Conservation (phyloP, 2,329 filamentous ascomycete genomes). For the Penicillium sp. region DNA sequence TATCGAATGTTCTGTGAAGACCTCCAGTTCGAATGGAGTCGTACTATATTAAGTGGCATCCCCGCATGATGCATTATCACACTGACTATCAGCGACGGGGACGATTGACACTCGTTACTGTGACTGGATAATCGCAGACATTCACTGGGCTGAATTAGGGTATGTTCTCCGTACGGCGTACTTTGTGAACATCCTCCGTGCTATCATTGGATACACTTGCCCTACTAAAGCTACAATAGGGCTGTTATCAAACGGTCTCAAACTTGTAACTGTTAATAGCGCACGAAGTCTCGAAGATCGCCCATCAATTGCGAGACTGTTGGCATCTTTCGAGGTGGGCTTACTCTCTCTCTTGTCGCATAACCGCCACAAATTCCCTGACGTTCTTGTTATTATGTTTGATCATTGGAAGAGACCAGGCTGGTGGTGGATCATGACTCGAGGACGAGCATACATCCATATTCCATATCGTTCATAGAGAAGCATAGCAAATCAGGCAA, state of each 20-base stretch:
- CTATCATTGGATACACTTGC: no score
- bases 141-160: background rate
- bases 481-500: background rate
- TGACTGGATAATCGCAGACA: background rate
- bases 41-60: background rate
- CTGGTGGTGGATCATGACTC: no score
- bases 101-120: background rate
- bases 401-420: no score
- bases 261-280: background rate
- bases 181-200: background rate
- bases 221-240: no score
- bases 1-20: background rate
- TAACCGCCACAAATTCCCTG: background rate
- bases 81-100: conserved; percentile 5
- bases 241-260: background rate
- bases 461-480: background rate
- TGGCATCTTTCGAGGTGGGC: no score
- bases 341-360: background rate
- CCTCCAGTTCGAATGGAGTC: background rate
- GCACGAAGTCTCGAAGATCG: background rate
- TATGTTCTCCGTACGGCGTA: background rate
- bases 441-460: no score
- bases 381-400: no score
- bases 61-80: conserved; percentile 9
- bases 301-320: background rate